Base-by-base conservation (phyloP, 805 yeast species). In the Starmerella roubikii region DNA sequence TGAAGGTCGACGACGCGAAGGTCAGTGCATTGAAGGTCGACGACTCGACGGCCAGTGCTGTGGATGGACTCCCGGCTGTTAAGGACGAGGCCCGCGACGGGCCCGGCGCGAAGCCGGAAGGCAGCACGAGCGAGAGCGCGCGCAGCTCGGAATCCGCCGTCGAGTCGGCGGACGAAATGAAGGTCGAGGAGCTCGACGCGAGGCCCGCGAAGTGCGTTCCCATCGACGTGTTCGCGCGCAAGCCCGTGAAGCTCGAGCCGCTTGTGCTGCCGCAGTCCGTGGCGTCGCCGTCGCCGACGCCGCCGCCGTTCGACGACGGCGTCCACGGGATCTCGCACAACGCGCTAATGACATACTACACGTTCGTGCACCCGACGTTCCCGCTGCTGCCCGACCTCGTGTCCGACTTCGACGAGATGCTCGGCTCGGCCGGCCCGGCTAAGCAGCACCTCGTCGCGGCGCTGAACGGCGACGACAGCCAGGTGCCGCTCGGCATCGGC, bases 371-470 rank as follows among this genome's bases (percentile, higher is more conserved):
- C 45, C 61, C 63, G 9, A 47, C 55, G 19, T 48, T 62, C 38
- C 67, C 68, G 8, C 39, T 63, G 18, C 52, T 63, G 29, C 62
- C 63, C 5, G 58, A 60, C 23, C 48, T 55, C 21, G 49, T 54
- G 20, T 48, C 53, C 13, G 54, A 52, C 37, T 53, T 60, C 22
- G 47, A 55, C 31, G 44, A 49, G 6, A 45, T 57, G 20, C 44
- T 64, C 29, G 17, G 12, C 47, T 47, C 41, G 6, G 44, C 43
- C 3, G 43, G 32, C 39, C 50, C 36, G 40, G 55, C 37, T 41
- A 52, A 31, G 35, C 54, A 37, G 17, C 52, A 27, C 38, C 50
- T 34, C 39, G 55, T 43, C 46, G 55, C 32, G 21, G 54, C 47
- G 45, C 56, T 32, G 40, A 56, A 38, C 38, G 59, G 44, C 30